Percentiles rank a stretch among this genome's conserved stretches.
phyloP scores from a whole-genome alignment of 345 rosid species.

The Mercurialis annua region DNA sequence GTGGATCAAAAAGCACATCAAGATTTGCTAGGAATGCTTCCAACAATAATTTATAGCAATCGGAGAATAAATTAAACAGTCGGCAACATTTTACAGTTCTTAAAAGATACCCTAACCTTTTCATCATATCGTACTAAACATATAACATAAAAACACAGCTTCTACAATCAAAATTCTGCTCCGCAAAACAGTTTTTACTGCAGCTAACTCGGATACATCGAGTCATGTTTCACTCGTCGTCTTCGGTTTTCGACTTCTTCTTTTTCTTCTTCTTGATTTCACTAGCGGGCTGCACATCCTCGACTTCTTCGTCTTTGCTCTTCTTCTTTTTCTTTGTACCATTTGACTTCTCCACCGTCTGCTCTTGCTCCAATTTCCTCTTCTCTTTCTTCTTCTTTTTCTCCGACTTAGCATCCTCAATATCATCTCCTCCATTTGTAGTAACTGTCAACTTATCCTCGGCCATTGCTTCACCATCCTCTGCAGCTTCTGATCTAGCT shows the following conservation, averaged over 20 bases:
- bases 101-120: not conserved
- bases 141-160: not conserved
- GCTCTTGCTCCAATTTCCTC: conserved; percentile 37
- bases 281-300: conserved; percentile 7
- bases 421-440: conserved; percentile 39
- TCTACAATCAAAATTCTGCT: conserved; percentile 4
- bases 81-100: not conserved
- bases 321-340: too few species aligned
- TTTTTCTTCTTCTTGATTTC: conserved; percentile 35
- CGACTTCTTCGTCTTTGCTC: too few species aligned
- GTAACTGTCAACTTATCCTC: conserved; percentile 29
- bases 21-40: not conserved
- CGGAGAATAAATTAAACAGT: not conserved
- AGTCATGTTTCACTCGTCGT: conserved; percentile 26
- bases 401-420: conserved; percentile 45
- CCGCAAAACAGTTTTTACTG: not conserved
- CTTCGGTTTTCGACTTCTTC: conserved; percentile 29
- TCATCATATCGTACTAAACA: not conserved
- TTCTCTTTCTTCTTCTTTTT: conserved; percentile 48
- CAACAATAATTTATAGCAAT: not conserved
- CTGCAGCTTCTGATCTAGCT: conserved; percentile 35
- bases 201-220: not conserved
- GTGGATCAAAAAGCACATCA: not conserved
- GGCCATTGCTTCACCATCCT: conserved; percentile 36
- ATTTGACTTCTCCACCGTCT: conserved; percentile 20